Evolutionary conservation across 2,329 filamentous ascomycete genomes (phyloP).

Genomic region (Trichoderma breve): DNA sequence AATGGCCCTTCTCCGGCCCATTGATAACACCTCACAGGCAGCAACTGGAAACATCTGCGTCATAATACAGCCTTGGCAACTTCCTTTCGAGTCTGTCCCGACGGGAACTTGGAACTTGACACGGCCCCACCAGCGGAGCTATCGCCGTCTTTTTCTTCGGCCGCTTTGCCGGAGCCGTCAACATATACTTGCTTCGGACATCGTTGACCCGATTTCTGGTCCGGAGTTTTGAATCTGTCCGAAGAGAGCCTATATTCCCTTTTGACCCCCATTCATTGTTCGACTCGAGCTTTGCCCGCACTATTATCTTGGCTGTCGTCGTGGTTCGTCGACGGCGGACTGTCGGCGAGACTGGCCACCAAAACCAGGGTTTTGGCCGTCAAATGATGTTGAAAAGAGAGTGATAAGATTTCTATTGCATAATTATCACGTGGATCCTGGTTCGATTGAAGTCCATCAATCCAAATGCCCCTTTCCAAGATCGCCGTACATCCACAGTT

Average conservation of each 20-base stretch:
- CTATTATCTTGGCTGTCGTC: not conserved
- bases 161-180: not conserved
- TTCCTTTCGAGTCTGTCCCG: not conserved
- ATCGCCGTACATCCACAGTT: not conserved
- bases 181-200: not conserved
- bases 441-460: not conserved
- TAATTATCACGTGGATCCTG: not conserved
- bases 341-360: not conserved
- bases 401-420: not conserved
- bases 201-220: not conserved
- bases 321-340: not conserved
- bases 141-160: not conserved
- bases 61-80: not conserved
- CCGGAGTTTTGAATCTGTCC: not conserved
- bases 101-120: not conserved
- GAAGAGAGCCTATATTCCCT: not conserved
- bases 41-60: not conserved
- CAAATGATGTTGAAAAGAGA: not conserved
- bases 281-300: not conserved
- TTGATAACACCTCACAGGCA: not conserved
- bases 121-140: not conserved
- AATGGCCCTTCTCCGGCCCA: not conserved
- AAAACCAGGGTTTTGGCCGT: not conserved
- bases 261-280: not conserved
- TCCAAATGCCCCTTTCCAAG: not conserved